Evolutionary conservation across 1,139 yeast genomes (phyloP).

Genomic region (Diutina scorzettiae): DNA sequence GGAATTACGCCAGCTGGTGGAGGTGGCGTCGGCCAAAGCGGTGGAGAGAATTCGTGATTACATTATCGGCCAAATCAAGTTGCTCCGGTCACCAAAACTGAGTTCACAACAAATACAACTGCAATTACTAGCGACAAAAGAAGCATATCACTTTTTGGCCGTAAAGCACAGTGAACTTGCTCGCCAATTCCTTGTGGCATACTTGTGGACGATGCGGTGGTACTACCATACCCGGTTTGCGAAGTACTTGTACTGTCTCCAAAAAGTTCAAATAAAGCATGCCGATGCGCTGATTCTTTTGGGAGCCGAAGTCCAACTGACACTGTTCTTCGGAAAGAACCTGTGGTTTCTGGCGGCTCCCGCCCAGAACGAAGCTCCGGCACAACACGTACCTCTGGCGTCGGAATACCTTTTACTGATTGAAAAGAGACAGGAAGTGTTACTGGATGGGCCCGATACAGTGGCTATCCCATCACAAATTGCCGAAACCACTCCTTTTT

Average conservation of each 20-base stretch:
- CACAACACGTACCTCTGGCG: conserved; percentile 11
- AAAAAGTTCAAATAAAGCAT: conserved; percentile 41
- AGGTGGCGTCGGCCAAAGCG: conserved; percentile 36
- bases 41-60: conserved; percentile 69
- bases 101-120: conserved; percentile 71
- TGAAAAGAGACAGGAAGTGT: conserved; percentile 41
- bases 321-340: neutral
- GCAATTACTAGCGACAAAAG: conserved; percentile 47
- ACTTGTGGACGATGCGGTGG: conserved; percentile 85
- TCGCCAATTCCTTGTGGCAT: conserved; percentile 66
- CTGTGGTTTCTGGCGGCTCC: conserved; percentile 2
- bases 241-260: conserved; percentile 66
- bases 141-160: conserved; percentile 45
- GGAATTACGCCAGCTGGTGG: conserved; percentile 27
- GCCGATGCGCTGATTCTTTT: conserved; percentile 43
- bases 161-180: conserved; percentile 54
- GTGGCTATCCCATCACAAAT: conserved; percentile 74
- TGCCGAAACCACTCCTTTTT: conserved; percentile 63
- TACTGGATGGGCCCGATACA: conserved; percentile 14
- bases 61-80: conserved; percentile 51
- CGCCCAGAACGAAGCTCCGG: neutral
- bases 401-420: conserved; percentile 44
- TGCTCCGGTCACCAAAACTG: conserved; percentile 26
- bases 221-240: conserved; percentile 73
- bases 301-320: conserved; percentile 18